Conservation (phyloP, 441 rosid species). For the Gossypium trilobum region DNA sequence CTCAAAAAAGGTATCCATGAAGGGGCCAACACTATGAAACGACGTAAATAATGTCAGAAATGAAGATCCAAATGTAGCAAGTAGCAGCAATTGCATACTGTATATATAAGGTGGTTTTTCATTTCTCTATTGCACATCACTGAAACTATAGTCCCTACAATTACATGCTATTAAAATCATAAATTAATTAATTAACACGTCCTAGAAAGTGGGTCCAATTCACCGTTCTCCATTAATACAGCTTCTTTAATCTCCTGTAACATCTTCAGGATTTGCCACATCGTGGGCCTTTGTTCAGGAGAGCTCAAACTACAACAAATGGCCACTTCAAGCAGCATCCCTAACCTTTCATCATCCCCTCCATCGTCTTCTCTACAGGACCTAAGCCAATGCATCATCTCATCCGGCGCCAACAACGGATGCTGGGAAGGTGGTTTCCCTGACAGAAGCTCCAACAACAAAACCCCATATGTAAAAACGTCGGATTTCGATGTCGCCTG, state of each 20-base stretch:
- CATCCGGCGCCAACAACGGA: conserved; percentile 35
- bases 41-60: not conserved
- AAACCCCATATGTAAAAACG: conserved; percentile 69
- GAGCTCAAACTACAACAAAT: conserved; percentile 51
- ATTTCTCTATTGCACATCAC: conserved; percentile 2
- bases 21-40: not conserved
- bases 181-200: conserved; percentile 7
- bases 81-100: not conserved
- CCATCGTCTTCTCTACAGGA: conserved; percentile 52
- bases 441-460: conserved; percentile 69
- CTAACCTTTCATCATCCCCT: conserved; percentile 47
- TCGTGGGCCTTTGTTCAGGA: conserved; percentile 77
- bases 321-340: conserved; percentile 69
- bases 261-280: conserved; percentile 93
- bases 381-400: conserved; percentile 56
- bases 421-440: conserved; percentile 72
- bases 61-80: not conserved
- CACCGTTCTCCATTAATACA: conserved; percentile 41
- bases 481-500: conserved; percentile 51
- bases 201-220: conserved; percentile 28
- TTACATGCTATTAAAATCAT: not conserved
- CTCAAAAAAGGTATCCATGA: not conserved
- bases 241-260: conserved; percentile 75
- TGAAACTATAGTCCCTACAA: not conserved
- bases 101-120: not conserved